Conservation (phyloP, 2,329 filamentous ascomycete genomes). For the Colletotrichum ledebouriae region DNA sequence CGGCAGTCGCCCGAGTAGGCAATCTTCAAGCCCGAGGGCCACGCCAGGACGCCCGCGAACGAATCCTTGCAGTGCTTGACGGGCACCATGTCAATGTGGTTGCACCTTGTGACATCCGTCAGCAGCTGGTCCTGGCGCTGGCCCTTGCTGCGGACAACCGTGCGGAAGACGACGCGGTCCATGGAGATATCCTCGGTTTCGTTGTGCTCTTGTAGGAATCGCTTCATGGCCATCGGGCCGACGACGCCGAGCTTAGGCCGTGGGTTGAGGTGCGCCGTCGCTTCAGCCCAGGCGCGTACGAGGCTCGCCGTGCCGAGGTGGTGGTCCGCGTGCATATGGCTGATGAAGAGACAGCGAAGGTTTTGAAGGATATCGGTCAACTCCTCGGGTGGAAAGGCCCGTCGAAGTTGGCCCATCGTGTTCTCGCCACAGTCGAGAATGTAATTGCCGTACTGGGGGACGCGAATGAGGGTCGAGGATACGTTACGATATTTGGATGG, state of each 20-base stretch:
- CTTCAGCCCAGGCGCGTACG: slow-evolving; percentile 84
- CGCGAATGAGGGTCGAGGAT: slow-evolving; percentile 85
- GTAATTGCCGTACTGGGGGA: slow-evolving; percentile 89
- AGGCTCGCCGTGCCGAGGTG: slow-evolving; percentile 87
- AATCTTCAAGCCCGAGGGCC: slow-evolving; percentile 84
- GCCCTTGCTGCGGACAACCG: too few relatives aligned
- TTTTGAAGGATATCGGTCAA: slow-evolving; percentile 80
- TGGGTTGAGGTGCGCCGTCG: slow-evolving; percentile 53
- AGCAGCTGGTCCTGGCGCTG: slow-evolving; percentile 49
- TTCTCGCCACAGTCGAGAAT: slow-evolving; percentile 94
- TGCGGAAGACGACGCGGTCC: slow-evolving; percentile 58
- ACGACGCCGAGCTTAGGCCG: slow-evolving; percentile 71
- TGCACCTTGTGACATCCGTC: slow-evolving; percentile 50
- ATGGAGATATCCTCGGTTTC: slow-evolving; percentile 83
- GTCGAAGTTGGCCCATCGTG: slow-evolving; percentile 87
- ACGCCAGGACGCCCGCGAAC: slow-evolving; percentile 82
- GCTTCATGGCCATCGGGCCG: slow-evolving; percentile 78
- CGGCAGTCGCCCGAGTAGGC: slow-evolving; percentile 96
- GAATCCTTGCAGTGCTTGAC: slow-evolving; percentile 87
- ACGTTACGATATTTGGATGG: slow-evolving; percentile 98
- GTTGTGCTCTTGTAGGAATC: slow-evolving; percentile 84
- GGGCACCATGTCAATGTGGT: slow-evolving; percentile 68
- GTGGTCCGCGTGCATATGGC: slow-evolving; percentile 96
- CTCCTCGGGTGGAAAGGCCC: slow-evolving; percentile 76
- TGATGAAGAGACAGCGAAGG: slow-evolving; percentile 89